Base-by-base conservation (phyloP, 2,329 filamentous ascomycete species). In the Clarireedia hainanense region DNA sequence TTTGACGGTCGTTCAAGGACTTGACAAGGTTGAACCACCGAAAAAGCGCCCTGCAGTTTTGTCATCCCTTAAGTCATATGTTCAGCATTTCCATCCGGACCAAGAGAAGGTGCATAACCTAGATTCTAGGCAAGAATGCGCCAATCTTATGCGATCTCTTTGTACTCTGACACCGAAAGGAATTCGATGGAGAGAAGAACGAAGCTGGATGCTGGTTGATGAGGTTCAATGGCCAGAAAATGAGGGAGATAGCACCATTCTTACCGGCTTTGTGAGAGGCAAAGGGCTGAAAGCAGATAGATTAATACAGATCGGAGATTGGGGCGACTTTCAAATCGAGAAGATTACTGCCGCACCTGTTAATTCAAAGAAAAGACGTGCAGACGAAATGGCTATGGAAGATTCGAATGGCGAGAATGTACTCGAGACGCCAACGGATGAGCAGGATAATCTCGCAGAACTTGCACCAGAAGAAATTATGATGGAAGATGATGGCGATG, bases 161-260 rank as follows among this genome's bases (percentile, higher is more conserved):
- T 99, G 94, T 76, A 96, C 85, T 61, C 90, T 88, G 37, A 91
- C 87, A 45, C 92, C 94, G 10, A 97, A 95, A 74, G 94, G 94
- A 0, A 82, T 99, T n/a, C 78, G 86, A 60, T 99, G 94, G 94
- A 83, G 94, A 64, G 94, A 99, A 52, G 90, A 96, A 62, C 81
- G 94, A 63, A 95, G 91, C 65, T 99, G 94, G 89, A 89, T 99
- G 86, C 75, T 96, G 56, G 83, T 92, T 4, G 94, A 99, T 62
- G 81, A 91, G 27, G 76, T 96, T 52, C 74, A 81, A 63, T 95
- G 91, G 79, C 79, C 82, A 10, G 77, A 81, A 27, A 76, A 73
- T 4, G 77, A 78, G 10, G 75, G 78, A 1, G 78, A 80, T n/a
- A 75, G 84, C 43, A 87, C 89, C 7, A 75, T 91, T 6, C 69